Base-by-base conservation (phyloP, 768 basidiomycete genomes). In the Hericium rajendrae region DNA sequence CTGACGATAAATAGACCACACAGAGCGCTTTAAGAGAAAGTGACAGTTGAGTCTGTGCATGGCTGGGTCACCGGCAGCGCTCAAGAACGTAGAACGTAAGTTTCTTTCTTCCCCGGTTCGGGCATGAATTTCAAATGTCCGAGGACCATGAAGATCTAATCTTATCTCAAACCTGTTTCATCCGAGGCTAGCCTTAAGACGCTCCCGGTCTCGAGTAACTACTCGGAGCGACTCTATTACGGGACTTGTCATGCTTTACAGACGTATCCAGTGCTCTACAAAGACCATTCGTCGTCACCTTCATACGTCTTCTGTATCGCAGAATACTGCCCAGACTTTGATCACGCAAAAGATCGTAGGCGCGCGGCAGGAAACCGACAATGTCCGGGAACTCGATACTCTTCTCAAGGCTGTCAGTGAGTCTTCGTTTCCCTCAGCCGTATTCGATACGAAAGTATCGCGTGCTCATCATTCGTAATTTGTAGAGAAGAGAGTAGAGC, bases 311-410 rank as follows among this genome's bases (percentile, higher is more conserved):
- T 46, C 8, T 20, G 43, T 20, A n/a, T 6, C 5, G 16, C 15
- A 8, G 20, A 46, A 20, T n/a, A 18, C 43, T 46, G n/a, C 43
- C n/a, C 43, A 46, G 20, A 20, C 43, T n/a, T 4, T 46, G 32
- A 10, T 15, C 43, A 46, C n/a, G 8, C 43, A 46, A 18, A 51
- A 51, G 49, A 24, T 16, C 18, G 49, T 24, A 12, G 28, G 28
- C 8, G 49, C 28, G 9, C n/a, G 28, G 49, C 20, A 68, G 62
- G 66, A 68, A 6, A 50, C 37, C 5, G 58, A 59, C n/a, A 49
- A 55, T 48, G 50, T 55, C 38, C 50, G 53, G 4, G 57, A 54
- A 24, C 57, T 58, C 20, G 53, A 54, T 49, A 55, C n/a, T n/a
- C 58, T 58, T 5, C 52, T 58, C 12, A 51, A 43, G 32, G 20